Conservation (phyloP, 192 early-diverging fungal genomes). For the Podila epigama region DNA sequence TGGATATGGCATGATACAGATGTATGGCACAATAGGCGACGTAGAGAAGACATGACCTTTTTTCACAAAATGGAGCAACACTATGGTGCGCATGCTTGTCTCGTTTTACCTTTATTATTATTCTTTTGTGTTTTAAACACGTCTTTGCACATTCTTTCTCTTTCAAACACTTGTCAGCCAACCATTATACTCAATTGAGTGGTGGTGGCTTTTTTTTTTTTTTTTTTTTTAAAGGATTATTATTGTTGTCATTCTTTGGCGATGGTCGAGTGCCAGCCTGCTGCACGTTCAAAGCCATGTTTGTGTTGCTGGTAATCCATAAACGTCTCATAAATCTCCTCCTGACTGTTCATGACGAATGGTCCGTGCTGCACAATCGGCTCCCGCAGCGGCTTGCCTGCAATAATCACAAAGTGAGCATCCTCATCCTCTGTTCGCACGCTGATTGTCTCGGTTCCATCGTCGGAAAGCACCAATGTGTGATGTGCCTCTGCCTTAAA, state of each 20-base stretch:
- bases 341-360: slow-evolving; percentile 67
- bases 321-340: slow-evolving; percentile 60
- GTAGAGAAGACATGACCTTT: no score
- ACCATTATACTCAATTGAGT: no score
- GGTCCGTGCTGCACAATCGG: slow-evolving; percentile 61
- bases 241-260: neutral
- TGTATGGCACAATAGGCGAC: no score
- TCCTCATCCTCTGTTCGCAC: slow-evolving; percentile 15
- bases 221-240: no score
- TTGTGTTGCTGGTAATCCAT: slow-evolving; percentile 63
- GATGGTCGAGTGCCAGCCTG: slow-evolving; percentile 52
- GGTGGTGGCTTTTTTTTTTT: no score
- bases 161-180: no score
- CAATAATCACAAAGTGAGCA: slow-evolving; percentile 45
- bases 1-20: no score
- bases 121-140: no score
- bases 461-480: slow-evolving; percentile 8
- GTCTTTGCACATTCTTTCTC: no score
- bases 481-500: slow-evolving; percentile 38
- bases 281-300: slow-evolving; percentile 72
- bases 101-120: no score
- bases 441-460: slow-evolving; percentile 3
- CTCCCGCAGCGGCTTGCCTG: slow-evolving; percentile 53
- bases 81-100: no score
- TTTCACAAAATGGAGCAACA: no score